phyloP scores from a whole-genome alignment of 257 asterid genomes.

The Gardenia jasminoides region DNA sequence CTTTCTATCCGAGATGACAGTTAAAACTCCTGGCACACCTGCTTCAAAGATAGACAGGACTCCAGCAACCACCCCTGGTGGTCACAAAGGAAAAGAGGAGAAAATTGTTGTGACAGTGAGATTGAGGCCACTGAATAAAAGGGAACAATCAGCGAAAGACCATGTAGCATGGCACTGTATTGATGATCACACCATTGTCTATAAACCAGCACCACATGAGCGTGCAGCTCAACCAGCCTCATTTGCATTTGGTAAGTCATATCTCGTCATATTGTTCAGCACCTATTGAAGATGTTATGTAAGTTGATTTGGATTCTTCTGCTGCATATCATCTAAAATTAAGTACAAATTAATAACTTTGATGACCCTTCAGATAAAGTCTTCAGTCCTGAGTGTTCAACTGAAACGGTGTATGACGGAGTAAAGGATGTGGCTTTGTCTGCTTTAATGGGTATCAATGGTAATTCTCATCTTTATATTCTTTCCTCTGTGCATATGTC shows the following conservation, averaged over 20 bases:
- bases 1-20: conserved; percentile 49
- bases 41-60: conserved; percentile 72
- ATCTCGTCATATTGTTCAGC: background rate
- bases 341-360: background rate
- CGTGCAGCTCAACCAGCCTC: conserved; percentile 53
- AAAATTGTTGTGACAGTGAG: conserved; percentile 88
- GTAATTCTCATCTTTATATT: conserved; percentile 30
- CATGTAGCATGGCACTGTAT: conserved; percentile 89
- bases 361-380: conserved; percentile 62
- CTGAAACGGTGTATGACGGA: conserved; percentile 83
- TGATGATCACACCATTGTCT: conserved; percentile 69
- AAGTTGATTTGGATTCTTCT: background rate
- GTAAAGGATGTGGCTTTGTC: conserved; percentile 91
- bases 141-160: conserved; percentile 76
- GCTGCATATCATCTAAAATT: background rate
- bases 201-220: conserved; percentile 55
- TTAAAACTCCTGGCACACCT: conserved; percentile 70
- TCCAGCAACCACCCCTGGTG: conserved; percentile 68
- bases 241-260: conserved; percentile 67
- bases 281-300: background rate
- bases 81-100: conserved; percentile 65
- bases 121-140: conserved; percentile 84
- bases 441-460: conserved; percentile 94
- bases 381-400: conserved; percentile 68
- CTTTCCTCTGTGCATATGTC: background rate